Percentiles rank a stretch among this genome's conserved stretches.
Conservation (phyloP, 371 early-diverging fungal genomes). For the Haplosporangium sp. region DNA sequence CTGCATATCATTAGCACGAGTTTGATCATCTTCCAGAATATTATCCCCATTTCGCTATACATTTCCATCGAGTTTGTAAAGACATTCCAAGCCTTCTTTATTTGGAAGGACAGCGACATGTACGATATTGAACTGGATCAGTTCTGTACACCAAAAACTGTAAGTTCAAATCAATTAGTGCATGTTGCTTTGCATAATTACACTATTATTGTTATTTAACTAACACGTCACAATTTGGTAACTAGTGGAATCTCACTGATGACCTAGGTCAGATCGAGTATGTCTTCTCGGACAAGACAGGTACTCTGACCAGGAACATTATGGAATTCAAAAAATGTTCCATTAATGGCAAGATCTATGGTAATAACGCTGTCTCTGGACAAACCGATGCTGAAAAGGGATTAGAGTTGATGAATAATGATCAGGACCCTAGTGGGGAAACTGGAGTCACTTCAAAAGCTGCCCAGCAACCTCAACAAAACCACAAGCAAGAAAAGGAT, state of each 20-base stretch:
- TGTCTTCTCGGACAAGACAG: slow-evolving; percentile 98
- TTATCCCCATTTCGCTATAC: slow-evolving; percentile 97
- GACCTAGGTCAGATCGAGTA: slow-evolving; percentile 97
- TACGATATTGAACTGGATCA: slow-evolving; percentile 78
- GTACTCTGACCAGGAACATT: slow-evolving; percentile 97
- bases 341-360: slow-evolving; percentile 86
- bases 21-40: slow-evolving; percentile 93
- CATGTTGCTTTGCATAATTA: too few relatives aligned
- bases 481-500: slow-evolving; percentile 49
- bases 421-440: slow-evolving; percentile 29
- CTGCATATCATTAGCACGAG: slow-evolving; percentile 62
- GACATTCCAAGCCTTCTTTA: slow-evolving; percentile 85
- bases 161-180: slow-evolving; percentile 37
- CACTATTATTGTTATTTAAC: background rate
- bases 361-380: slow-evolving; percentile 73
- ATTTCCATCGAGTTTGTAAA: slow-evolving; percentile 94
- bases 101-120: slow-evolving; percentile 88
- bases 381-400: slow-evolving; percentile 73
- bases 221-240: slow-evolving; percentile 18
- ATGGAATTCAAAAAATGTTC: slow-evolving; percentile 90
- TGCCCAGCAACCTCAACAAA: slow-evolving; percentile 6
- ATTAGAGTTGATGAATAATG: slow-evolving; percentile 59
- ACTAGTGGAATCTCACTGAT: slow-evolving; percentile 92
- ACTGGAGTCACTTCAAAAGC: background rate
- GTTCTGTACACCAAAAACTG: slow-evolving; percentile 78